Evolutionary conservation across 108 stramenopile species (phyloP), one percentile per base, ranked within the genome.

Genomic region (Chaetoceros tenuissimus): DNA sequence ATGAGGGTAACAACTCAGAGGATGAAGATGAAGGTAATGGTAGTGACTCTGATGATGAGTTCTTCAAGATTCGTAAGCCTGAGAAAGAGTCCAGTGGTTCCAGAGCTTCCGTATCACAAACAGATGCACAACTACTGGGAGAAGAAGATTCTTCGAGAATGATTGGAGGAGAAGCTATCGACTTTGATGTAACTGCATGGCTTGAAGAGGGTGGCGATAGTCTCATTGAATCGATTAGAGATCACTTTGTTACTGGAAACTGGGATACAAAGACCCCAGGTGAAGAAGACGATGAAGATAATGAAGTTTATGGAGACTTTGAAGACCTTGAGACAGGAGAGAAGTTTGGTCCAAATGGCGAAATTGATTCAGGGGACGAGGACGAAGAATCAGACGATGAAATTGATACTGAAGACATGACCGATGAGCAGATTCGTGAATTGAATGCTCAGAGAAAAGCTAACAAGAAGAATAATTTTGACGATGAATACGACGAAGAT

Each of bases 171-270:
- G 68, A 73, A 8, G 56, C 40, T 7, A 60, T 51, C n/a, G 55
- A 47, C 16, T 72, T 82, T 46, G 73, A 81, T 30, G 50, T 87
- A 46, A 54, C 69, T 27, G 67, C 62, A 5, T 91, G 89, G 86
- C 60, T 88, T 1, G 71, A 80, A 53, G 87, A 90, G 55, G 84
- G 86, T 30, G 87, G 73, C 1, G 84, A 81, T 40, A 80, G 82
- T 58, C 58, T 87, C 21, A 65, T 93, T 34, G 93, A 92, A 60
- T 74, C 73, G 2, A 66, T 96, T 5, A 67, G 90, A 7, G 68
- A 95, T 68, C 89, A 87, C 68, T 98, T 98, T 64, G 97, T 98
- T 1, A 98, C 97, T 28, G 97, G 97, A 8, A 85, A 89, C 43
- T 98, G 97, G 97, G 89, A 72, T 21, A 71, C 71, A 1, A 48